Conservation (phyloP, 2,329 filamentous ascomycete species). For the Trichophyton verrucosum region DNA sequence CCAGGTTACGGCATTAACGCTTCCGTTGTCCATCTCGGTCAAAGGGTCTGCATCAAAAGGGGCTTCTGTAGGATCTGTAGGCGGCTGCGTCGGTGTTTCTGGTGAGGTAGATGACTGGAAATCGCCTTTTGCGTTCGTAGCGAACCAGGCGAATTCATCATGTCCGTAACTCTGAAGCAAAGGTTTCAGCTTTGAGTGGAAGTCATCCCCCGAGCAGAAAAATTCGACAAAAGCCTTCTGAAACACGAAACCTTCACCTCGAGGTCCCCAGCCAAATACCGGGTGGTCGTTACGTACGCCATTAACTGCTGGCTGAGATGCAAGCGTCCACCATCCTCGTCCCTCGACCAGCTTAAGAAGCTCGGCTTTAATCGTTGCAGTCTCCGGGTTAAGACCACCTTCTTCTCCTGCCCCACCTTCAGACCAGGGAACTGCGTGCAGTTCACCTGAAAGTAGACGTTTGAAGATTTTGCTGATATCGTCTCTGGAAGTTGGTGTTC, state of each 20-base stretch:
- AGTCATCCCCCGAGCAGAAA: conserved; percentile 67
- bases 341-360: conserved; percentile 63
- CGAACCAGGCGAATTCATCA: conserved; percentile 73
- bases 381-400: conserved; percentile 52
- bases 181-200: conserved; percentile 48
- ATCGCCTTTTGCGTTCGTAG: conserved; percentile 63
- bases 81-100: conserved; percentile 18
- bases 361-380: conserved; percentile 62
- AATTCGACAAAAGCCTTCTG: conserved; percentile 98
- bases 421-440: conserved; percentile 81
- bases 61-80: conserved; percentile 8
- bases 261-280: conserved; percentile 87
- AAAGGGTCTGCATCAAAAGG: conserved; percentile 39
- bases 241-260: conserved; percentile 78
- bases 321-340: conserved; percentile 88
- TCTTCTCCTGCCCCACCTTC: conserved; percentile 55
- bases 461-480: conserved; percentile 76
- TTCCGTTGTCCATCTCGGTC: conserved; percentile 29
- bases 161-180: conserved; percentile 49
- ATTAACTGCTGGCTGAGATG: conserved; percentile 88
- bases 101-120: conserved; percentile 50
- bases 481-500: conserved; percentile 52
- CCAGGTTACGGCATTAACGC: conserved; percentile 93
- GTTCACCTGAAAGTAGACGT: conserved; percentile 64
- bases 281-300: conserved; percentile 63